Evolutionary conservation across 2,329 filamentous ascomycete genomes (phyloP).

Genomic region (Colletotrichum agaves): DNA sequence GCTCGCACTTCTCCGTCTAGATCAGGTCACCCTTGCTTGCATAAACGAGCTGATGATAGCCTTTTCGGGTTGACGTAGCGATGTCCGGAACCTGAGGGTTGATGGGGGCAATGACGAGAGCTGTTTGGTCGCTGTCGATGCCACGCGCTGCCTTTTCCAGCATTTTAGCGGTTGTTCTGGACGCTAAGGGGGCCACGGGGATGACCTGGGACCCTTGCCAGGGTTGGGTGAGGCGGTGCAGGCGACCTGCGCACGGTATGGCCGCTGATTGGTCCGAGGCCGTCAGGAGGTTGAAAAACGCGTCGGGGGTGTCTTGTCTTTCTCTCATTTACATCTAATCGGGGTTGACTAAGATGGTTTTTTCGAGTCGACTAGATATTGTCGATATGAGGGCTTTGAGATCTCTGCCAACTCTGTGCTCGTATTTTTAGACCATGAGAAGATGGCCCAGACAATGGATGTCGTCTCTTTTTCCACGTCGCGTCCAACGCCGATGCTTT

Average conservation of each 20-base stretch:
- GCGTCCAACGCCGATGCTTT: conserved; percentile 28
- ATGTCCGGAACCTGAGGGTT: background rate
- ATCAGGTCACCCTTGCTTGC: conserved; percentile 33
- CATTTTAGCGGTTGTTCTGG: conserved; percentile 10
- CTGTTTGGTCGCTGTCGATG: conserved; percentile 16
- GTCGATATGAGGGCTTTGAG: background rate
- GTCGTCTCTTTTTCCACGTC: conserved; percentile 23
- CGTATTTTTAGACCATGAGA: conserved; percentile 31
- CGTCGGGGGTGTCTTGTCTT: background rate
- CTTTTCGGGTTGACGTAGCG: background rate
- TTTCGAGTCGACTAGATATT: background rate
- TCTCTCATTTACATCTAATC: conserved; percentile 12
- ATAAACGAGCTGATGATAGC: conserved; percentile 16
- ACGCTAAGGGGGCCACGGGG: conserved; percentile 9
- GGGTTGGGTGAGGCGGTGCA: conserved; percentile 27
- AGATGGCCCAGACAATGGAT: conserved; percentile 35
- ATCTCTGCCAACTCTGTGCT: background rate
- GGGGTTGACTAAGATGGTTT: background rate
- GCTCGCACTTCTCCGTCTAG: background rate
- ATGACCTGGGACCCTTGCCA: conserved; percentile 23
- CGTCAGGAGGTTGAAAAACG: conserved; percentile 11
- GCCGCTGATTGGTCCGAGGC: conserved; percentile 19
- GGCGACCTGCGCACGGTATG: background rate
- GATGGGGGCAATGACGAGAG: background rate
- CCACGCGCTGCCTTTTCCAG: conserved; percentile 13